Percentiles rank a stretch among this genome's conserved stretches.
These are phyloP conservation scores for Calophaca sinica DNA, from an alignment of 306 rosid genomes.

Conservation along the genomic window DNA sequence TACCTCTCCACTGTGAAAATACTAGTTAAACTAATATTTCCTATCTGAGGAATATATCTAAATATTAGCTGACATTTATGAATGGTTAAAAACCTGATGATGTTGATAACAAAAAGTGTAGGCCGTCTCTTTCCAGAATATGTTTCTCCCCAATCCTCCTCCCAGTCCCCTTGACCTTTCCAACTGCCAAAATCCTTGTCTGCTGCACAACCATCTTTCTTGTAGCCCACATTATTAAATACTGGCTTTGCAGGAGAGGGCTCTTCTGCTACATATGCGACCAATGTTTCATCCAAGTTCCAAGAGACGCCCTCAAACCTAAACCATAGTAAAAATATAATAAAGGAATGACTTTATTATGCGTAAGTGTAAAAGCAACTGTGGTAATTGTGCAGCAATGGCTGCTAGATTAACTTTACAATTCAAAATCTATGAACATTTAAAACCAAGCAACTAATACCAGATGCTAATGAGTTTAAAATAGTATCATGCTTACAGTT, in stretches of 20 bases:
- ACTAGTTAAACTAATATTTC: slow-evolving; percentile 28
- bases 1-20: slow-evolving; percentile 73
- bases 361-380: background rate
- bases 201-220: slow-evolving; percentile 55
- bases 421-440: slow-evolving; percentile 11
- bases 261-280: slow-evolving; percentile 90
- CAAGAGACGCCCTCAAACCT: slow-evolving; percentile 96
- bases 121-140: slow-evolving; percentile 86
- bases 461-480: too few species aligned
- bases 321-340: slow-evolving; percentile 26
- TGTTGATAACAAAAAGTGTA: slow-evolving; percentile 68
- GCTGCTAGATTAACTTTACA: slow-evolving; percentile 16
- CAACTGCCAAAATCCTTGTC: slow-evolving; percentile 67
- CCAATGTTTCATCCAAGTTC: slow-evolving; percentile 69
- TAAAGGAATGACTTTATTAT: slow-evolving; percentile 12
- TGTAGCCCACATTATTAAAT: slow-evolving; percentile 58
- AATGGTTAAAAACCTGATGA: slow-evolving; percentile 59
- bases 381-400: background rate
- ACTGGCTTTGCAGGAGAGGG: slow-evolving; percentile 72
- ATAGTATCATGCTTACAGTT: too few species aligned
- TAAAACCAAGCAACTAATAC: slow-evolving; percentile 31
- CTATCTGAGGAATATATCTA: slow-evolving; percentile 20
- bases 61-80: slow-evolving; percentile 28
- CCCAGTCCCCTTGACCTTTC: slow-evolving; percentile 89
- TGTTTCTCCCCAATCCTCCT: slow-evolving; percentile 91